These are phyloP conservation scores for Primulina tabacum DNA, from an alignment of 257 asterid genomes.

Conservation along the genomic window DNA sequence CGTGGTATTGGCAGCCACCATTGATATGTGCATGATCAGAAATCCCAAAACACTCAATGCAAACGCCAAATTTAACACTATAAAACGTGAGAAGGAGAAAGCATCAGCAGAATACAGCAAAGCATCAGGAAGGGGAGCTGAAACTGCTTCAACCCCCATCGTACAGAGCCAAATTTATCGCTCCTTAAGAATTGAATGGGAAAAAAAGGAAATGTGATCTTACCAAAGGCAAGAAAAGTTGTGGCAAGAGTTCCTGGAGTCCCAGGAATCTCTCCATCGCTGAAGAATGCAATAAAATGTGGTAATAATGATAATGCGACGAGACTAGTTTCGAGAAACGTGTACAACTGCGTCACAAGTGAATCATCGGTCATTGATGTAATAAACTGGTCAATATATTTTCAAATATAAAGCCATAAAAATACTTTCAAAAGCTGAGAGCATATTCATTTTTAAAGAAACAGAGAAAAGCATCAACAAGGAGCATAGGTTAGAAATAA, in stretches of 20 bases:
- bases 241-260: constrained; percentile 64
- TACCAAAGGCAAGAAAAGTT: constrained; percentile 61
- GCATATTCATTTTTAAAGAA: neutral
- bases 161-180: no score
- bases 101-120: constrained; percentile 5
- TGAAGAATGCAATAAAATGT: constrained; percentile 57
- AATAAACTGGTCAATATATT: neutral
- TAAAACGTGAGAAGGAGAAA: constrained; percentile 18
- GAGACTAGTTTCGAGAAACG: constrained; percentile 60
- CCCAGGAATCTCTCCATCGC: constrained; percentile 63
- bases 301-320: constrained; percentile 53
- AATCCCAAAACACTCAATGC: constrained; percentile 69
- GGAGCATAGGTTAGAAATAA: neutral
- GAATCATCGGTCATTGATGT: neutral
- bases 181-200: neutral
- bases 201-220: constrained; percentile 4
- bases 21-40: constrained; percentile 63
- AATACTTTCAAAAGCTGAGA: neutral
- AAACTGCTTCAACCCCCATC: neutral
- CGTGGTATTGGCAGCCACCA: constrained; percentile 64
- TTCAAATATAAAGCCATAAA: neutral
- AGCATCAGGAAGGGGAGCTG: neutral
- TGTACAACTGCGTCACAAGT: constrained; percentile 33
- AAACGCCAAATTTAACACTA: constrained; percentile 73
- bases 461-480: neutral